Evolutionary conservation across 106 monocot species (phyloP).

Genomic region (Dioscorea dumetorum): DNA sequence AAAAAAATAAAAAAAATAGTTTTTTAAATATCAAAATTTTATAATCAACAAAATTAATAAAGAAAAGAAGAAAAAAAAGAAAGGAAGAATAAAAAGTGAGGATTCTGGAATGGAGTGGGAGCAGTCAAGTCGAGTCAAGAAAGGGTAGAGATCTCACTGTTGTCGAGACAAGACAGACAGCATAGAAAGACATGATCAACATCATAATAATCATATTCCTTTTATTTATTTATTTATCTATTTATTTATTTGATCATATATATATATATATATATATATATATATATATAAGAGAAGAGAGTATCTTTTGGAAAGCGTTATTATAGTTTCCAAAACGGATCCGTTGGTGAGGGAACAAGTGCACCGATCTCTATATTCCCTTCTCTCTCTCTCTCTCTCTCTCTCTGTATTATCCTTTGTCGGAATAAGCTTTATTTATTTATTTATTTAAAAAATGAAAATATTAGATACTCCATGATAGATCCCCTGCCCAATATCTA

Average conservation of each 20-base stretch:
- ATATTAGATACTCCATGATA: neutral
- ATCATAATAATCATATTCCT: neutral
- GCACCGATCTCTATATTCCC: neutral
- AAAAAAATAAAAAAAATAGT: too few species aligned
- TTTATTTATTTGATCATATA: neutral
- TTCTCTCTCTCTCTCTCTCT: neutral
- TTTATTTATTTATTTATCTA: neutral
- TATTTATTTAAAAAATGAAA: too few species aligned
- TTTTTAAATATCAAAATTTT: too few species aligned
- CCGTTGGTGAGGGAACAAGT: neutral
- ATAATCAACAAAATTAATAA: too few species aligned
- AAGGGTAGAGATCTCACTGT: neutral
- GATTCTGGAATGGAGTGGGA: too few species aligned
- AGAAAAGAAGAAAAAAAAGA: too few species aligned
- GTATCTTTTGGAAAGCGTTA: conserved; percentile 8
- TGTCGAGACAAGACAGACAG: conserved; percentile 1
- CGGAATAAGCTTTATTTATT: neutral
- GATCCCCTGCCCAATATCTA: neutral
- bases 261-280: neutral
- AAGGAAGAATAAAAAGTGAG: too few species aligned
- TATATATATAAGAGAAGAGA: neutral
- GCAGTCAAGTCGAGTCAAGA: neutral
- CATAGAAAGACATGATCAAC: neutral
- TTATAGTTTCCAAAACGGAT: neutral
- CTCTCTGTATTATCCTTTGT: neutral